Conservation (phyloP, 495 filamentous ascomycete genomes). For the Saxophila tyrrhenica region DNA sequence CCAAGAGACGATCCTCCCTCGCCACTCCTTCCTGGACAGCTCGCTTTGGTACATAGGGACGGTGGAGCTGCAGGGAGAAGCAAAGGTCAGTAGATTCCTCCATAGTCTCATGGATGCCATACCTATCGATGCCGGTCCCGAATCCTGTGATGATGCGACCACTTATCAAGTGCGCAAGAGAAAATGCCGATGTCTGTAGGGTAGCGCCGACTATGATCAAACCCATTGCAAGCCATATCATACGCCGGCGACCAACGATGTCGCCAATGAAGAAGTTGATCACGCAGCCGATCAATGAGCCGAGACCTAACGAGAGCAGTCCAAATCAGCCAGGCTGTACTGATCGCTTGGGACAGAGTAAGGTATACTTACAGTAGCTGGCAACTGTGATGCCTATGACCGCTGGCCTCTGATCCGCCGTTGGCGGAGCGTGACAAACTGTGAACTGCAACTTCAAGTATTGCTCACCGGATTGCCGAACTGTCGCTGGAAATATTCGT, state of each 20-base stretch:
- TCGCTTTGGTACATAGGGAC: slow-evolving; percentile 15
- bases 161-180: slow-evolving; percentile 8
- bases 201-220: slow-evolving; percentile 4
- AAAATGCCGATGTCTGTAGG: slow-evolving; percentile 18
- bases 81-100: too few species aligned
- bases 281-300: slow-evolving; percentile 23
- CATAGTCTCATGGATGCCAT: too few species aligned
- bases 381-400: not conserved
- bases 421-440: too few species aligned
- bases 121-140: slow-evolving; percentile 13
- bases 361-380: not conserved
- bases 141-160: slow-evolving; percentile 14
- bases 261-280: slow-evolving; percentile 22
- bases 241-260: slow-evolving; percentile 18
- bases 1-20: slow-evolving; percentile 10
- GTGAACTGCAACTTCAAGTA: not conserved
- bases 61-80: slow-evolving; percentile 1
- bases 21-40: slow-evolving; percentile 2
- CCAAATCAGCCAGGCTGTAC: not conserved
- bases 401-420: not conserved
- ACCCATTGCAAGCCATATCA: slow-evolving; percentile 21
- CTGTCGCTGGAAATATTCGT: not conserved
- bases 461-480: not conserved
- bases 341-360: too few species aligned
- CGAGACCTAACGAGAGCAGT: slow-evolving; percentile 18